phyloP scores from a whole-genome alignment of 306 rosid species.

The Aeschynomene evenia region DNA sequence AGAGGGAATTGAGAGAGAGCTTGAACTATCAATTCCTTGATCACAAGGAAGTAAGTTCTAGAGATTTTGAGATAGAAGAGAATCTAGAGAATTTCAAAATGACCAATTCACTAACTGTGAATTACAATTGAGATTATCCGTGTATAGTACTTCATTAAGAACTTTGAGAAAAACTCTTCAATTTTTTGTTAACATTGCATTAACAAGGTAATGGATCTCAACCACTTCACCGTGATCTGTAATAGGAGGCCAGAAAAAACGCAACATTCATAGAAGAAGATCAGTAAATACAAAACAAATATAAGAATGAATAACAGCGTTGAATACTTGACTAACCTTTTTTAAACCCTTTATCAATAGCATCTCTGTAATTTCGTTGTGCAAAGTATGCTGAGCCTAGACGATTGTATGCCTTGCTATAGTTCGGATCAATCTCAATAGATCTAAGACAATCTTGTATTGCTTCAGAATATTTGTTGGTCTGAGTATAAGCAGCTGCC shows the following conservation, averaged over 20 bases:
- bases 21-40: too few relatives aligned
- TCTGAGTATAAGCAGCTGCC: slow-evolving; percentile 95
- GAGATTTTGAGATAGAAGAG: too few relatives aligned
- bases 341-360: slow-evolving; percentile 66
- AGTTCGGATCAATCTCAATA: slow-evolving; percentile 77
- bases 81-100: too few relatives aligned
- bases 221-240: background rate
- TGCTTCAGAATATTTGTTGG: slow-evolving; percentile 70
- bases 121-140: too few relatives aligned
- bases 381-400: slow-evolving; percentile 81
- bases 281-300: background rate
- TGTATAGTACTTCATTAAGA: slow-evolving; percentile 11
- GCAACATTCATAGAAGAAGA: slow-evolving; percentile 1
- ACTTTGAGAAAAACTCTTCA: background rate
- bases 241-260: background rate
- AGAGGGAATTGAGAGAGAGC: too few relatives aligned
- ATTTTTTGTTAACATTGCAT: slow-evolving; percentile 10
- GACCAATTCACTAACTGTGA: too few relatives aligned
- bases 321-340: slow-evolving; percentile 54
- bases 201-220: background rate
- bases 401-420: slow-evolving; percentile 94
- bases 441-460: slow-evolving; percentile 75
- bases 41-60: too few relatives aligned
- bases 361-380: slow-evolving; percentile 80
- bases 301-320: background rate